phyloP scores from a whole-genome alignment of 164 flowering plant genomes.

The Stephania cephalantha region DNA sequence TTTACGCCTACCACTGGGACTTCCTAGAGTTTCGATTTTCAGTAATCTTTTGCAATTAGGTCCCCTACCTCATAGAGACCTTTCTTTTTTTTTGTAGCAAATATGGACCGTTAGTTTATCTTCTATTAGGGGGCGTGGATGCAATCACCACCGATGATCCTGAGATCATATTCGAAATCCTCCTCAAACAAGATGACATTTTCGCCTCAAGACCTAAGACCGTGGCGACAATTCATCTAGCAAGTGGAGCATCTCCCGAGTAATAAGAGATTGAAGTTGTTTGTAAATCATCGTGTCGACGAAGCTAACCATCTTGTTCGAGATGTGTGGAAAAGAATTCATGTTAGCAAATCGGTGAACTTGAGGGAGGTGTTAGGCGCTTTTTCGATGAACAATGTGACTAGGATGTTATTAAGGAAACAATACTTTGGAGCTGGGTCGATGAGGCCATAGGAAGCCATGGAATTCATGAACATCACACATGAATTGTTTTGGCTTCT shows the following conservation, averaged over 20 bases:
- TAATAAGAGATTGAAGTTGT: slow-evolving; percentile 68
- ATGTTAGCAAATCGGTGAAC: slow-evolving; percentile 37
- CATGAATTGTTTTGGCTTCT: slow-evolving; percentile 80
- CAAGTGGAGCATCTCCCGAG: slow-evolving; percentile 57
- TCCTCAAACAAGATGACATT: slow-evolving; percentile 68
- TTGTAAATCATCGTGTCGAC: slow-evolving; percentile 55
- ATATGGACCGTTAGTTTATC: slow-evolving; percentile 81
- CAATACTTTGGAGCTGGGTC: slow-evolving; percentile 16
- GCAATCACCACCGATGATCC: slow-evolving; percentile 93
- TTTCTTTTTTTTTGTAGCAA: slow-evolving; percentile 54
- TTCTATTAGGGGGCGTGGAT: slow-evolving; percentile 68
- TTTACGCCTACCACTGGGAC: slow-evolving; percentile 76
- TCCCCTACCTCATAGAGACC: slow-evolving; percentile 70
- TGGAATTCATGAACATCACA: slow-evolving; percentile 88
- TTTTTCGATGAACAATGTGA: slow-evolving; percentile 97
- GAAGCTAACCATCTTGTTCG: slow-evolving; percentile 77
- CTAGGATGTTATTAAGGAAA: slow-evolving; percentile 88
- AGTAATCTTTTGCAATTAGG: slow-evolving; percentile 87
- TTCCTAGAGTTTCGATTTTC: slow-evolving; percentile 72
- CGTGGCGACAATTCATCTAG: slow-evolving; percentile 71
- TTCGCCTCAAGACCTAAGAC: slow-evolving; percentile 92
- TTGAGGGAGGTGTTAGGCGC: slow-evolving; percentile 77
- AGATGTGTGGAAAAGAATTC: slow-evolving; percentile 46
- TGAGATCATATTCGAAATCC: slow-evolving; percentile 67
- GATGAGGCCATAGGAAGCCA: slow-evolving; percentile 72